These are phyloP conservation scores for Penicillium sp. DNA, from an alignment of 2,329 filamentous ascomycete genomes.

Conservation along the genomic window DNA sequence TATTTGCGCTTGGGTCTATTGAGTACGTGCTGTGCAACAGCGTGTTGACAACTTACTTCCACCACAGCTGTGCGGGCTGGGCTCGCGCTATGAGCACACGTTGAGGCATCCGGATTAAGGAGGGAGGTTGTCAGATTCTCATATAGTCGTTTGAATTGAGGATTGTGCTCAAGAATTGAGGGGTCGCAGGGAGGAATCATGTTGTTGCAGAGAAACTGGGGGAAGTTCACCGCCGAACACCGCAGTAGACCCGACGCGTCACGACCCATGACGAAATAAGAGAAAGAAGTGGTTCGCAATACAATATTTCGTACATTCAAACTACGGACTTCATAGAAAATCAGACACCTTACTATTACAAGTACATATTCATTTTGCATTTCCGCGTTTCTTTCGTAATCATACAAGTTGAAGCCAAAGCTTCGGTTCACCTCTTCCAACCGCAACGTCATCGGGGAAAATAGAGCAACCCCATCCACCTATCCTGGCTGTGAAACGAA, in stretches of 20 bases:
- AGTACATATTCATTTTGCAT: constrained; percentile 29
- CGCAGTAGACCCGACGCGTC: constrained; percentile 1
- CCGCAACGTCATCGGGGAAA: constrained; percentile 14
- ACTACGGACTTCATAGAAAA: neutral
- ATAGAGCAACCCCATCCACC: constrained; percentile 8
- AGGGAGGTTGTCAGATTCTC: constrained; percentile 38
- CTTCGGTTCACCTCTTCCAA: constrained; percentile 18
- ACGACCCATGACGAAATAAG: neutral
- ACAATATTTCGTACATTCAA: neutral
- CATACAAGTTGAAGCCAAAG: constrained; percentile 32
- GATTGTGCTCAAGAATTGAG: constrained; percentile 40
- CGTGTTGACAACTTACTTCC: constrained; percentile 30
- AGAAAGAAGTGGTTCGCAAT: neutral
- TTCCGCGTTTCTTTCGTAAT: constrained; percentile 41
- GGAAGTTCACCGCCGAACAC: constrained; percentile 23
- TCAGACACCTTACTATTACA: constrained; percentile 10
- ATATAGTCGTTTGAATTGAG: constrained; percentile 44
- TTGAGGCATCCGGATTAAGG: constrained; percentile 43
- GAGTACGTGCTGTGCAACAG: neutral
- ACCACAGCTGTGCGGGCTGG: constrained; percentile 30
- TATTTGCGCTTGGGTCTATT: neutral
- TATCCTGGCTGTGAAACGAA: constrained; percentile 1
- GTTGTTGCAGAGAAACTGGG: constrained; percentile 12
- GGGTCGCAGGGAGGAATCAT: constrained; percentile 47
- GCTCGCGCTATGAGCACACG: constrained; percentile 30